Base-by-base conservation (phyloP, 441 rosid species). In the Adansonia rubrostipa region DNA sequence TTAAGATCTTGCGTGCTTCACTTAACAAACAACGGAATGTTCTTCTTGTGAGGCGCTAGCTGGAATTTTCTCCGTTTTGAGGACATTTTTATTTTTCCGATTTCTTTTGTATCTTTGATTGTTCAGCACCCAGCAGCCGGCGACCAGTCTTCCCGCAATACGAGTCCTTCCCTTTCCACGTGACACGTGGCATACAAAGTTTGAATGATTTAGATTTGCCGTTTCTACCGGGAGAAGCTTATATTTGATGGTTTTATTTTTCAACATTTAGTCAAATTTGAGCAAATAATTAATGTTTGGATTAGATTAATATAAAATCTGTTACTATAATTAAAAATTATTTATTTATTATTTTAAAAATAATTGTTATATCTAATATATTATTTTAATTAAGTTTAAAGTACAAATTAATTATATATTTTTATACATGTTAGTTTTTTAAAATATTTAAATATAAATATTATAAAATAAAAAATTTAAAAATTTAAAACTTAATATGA, bases 1-100 rank as follows among this genome's bases (percentile, higher is more conserved):
- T 4, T 71, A 71, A 51, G 62, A 71, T 69, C 73, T 69, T 20
- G 44, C 13, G 73, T 48, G n/a, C 20, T 28, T 53, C 33, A n/a
- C 9, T 22, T 48, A 48, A 70, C 58, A 48, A 71, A 71, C 47
- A 28, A 51, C 20, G 11, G 74, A 71, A 71, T 51, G 61, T 28
- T 28, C 53, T 15, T 68, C 19, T 22, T n/a, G 48, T 53, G 75
- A 53, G 75, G 47, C 4, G 62, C 75, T 33, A 53, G 74, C 47
- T 51, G 45, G 74, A 7, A 19, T 20, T 70, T 50, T 15, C 28
- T 51, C 7, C 74, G 4, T 71, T 71, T 50, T 50, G 6, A 50
- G 8, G 22, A 42, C 8, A 0, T 19, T 7, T 13, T 14, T 13
- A 1, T 2, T 64, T 66, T 66, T 66, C 10, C 4, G 1, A 0